phyloP scores from a whole-genome alignment of 352 stramenopile genomes.

The Ophiocytium majus region DNA sequence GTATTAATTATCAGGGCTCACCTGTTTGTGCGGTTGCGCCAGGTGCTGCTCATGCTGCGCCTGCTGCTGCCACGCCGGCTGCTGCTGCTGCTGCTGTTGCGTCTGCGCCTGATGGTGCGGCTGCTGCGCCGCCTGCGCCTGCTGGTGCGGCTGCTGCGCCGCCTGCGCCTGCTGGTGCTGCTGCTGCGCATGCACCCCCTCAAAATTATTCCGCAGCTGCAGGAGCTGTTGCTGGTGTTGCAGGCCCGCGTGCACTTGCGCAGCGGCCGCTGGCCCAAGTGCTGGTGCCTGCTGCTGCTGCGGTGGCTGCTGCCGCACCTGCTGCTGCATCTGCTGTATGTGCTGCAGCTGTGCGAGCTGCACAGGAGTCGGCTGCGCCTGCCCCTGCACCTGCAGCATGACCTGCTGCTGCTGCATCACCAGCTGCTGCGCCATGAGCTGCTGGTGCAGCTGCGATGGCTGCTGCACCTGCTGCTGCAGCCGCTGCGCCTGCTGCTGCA shows the following conservation, averaged over 20 bases:
- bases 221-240: too few relatives aligned
- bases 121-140: not conserved
- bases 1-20: too few relatives aligned
- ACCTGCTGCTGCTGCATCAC: not conserved
- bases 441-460: not conserved
- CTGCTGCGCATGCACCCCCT: too few relatives aligned
- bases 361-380: not conserved
- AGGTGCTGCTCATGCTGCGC: not conserved
- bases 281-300: not conserved
- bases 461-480: not conserved
- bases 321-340: not conserved
- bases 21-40: not conserved
- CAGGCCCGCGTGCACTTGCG: too few relatives aligned
- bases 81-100: not conserved
- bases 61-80: not conserved
- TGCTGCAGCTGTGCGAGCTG: not conserved
- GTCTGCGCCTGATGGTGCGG: not conserved
- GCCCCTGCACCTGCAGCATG: not conserved
- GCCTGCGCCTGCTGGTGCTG: not conserved
- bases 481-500: not conserved
- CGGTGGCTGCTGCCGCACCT: not conserved
- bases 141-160: not conserved
- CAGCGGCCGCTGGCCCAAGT: not conserved
- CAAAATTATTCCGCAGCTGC: too few relatives aligned
- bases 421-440: not conserved